These are phyloP conservation scores for Cenchrus americanus DNA, from an alignment of 176 grass and related monocot species.

Conservation along the genomic window DNA sequence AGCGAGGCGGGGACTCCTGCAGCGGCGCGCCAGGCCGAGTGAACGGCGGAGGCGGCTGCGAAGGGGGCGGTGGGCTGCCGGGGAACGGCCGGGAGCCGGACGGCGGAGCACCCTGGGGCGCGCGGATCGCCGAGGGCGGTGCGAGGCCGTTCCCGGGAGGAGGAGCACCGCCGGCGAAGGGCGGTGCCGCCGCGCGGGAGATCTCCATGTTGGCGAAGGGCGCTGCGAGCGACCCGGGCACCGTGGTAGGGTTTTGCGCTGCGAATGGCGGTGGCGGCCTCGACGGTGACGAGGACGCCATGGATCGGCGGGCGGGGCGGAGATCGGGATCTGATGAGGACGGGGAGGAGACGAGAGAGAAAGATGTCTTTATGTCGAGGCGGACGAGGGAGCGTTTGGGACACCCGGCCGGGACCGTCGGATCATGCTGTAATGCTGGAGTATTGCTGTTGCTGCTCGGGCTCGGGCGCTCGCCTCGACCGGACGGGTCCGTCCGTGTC, in stretches of 20 bases:
- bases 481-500: too few relatives aligned
- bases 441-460: too few relatives aligned
- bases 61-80: constrained; percentile 16
- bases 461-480: too few relatives aligned
- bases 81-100: neutral
- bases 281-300: constrained; percentile 19
- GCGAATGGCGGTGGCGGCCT: constrained; percentile 34
- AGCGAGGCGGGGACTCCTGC: constrained; percentile 18
- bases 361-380: neutral
- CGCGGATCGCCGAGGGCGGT: constrained; percentile 38
- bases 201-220: constrained; percentile 66
- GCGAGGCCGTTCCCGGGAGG: neutral
- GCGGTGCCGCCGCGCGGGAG: constrained; percentile 36
- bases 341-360: neutral
- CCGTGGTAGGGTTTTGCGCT: constrained; percentile 17
- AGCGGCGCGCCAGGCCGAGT: neutral
- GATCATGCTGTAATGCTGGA: too few relatives aligned
- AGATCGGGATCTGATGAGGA: constrained; percentile 37
- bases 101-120: constrained; percentile 25
- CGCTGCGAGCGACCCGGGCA: constrained; percentile 22
- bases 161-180: neutral
- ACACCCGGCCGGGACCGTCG: constrained; percentile 4
- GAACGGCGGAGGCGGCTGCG: constrained; percentile 22
- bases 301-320: constrained; percentile 21
- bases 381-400: neutral